phyloP scores from a whole-genome alignment of 805 yeast species.

The Cyberlindnera saturnus region DNA sequence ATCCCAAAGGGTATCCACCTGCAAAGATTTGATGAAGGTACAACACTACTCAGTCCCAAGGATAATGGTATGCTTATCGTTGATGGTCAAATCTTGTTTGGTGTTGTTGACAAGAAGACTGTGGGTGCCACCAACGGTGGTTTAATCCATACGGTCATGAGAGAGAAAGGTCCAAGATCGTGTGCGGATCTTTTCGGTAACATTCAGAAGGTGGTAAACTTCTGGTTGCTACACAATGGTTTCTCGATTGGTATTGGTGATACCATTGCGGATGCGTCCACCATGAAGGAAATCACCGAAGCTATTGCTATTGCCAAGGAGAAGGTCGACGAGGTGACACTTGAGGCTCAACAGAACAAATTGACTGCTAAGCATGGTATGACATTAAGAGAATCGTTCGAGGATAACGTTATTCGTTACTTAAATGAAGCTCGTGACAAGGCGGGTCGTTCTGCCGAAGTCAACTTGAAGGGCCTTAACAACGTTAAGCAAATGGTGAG shows the following conservation, averaged over 20 bases:
- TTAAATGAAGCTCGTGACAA: constrained; percentile 98
- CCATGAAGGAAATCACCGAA: constrained; percentile 89
- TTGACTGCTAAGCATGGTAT: constrained; percentile 98
- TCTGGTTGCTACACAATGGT: constrained; percentile 94
- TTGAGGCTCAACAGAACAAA: constrained; percentile 84
- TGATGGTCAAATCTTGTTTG: constrained; percentile 95
- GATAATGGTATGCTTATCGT: constrained; percentile 94
- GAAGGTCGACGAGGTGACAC: constrained; percentile 89
- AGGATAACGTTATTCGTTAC: constrained; percentile 91
- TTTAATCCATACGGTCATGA: constrained; percentile 91
- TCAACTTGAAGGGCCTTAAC: constrained; percentile 86
- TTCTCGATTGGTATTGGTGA: constrained; percentile 99
- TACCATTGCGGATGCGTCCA: constrained; percentile 95
- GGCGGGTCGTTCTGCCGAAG: constrained; percentile 98
- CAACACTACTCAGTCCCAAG: constrained; percentile 74
- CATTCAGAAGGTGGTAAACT: constrained; percentile 92
- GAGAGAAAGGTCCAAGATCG: constrained; percentile 91
- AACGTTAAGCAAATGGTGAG: constrained; percentile 99
- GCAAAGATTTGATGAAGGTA: constrained; percentile 89
- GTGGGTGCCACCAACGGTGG: constrained; percentile 99
- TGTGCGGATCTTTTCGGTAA: constrained; percentile 90
- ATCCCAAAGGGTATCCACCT: constrained; percentile 94
- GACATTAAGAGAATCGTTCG: constrained; percentile 98
- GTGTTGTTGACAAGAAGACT: constrained; percentile 96
- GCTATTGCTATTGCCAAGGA: constrained; percentile 90